Percentiles rank a stretch among this genome's conserved stretches.
These are phyloP conservation scores for Penicillium palitans DNA, from an alignment of 2,329 filamentous ascomycete species.

Conservation along the genomic window DNA sequence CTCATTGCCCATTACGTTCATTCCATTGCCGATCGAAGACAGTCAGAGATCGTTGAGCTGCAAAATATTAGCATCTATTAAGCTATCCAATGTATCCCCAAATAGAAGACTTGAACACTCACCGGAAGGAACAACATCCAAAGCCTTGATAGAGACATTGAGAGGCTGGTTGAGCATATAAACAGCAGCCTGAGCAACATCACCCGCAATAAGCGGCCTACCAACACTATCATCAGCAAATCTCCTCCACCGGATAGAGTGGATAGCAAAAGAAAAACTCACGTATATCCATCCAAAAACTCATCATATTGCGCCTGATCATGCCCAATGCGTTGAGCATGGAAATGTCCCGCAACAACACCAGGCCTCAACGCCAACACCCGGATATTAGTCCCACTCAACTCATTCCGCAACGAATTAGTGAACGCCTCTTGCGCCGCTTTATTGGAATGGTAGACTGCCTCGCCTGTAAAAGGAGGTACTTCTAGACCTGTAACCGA, in stretches of 20 bases:
- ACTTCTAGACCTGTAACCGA: slow-evolving; percentile 50
- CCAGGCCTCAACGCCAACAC: slow-evolving; percentile 51
- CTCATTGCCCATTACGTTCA: slow-evolving; percentile 4
- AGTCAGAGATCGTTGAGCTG: slow-evolving; percentile 36
- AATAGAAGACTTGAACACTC: slow-evolving; percentile 13
- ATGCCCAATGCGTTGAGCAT: slow-evolving; percentile 48
- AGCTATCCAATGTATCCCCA: background rate
- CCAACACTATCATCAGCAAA: background rate
- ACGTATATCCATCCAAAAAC: slow-evolving; percentile 49
- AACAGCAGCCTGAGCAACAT: slow-evolving; percentile 46
- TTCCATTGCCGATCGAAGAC: slow-evolving; percentile 36
- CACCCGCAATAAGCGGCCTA: slow-evolving; percentile 43
- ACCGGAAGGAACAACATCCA: slow-evolving; percentile 49
- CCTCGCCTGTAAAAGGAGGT: slow-evolving; percentile 52
- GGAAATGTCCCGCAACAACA: slow-evolving; percentile 52
- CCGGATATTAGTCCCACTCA: slow-evolving; percentile 49
- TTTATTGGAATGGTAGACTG: slow-evolving; percentile 35
- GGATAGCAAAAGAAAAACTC: background rate
- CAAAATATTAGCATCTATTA: background rate
- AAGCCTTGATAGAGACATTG: slow-evolving; percentile 47
- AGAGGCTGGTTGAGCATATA: slow-evolving; percentile 47
- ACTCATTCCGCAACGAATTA: slow-evolving; percentile 51
- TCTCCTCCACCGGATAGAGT: background rate
- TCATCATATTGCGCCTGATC: slow-evolving; percentile 45
- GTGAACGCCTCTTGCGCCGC: slow-evolving; percentile 50